Evolutionary conservation across 2,329 filamentous ascomycete species (phyloP).

Genomic region (Aureobasidium sp.): DNA sequence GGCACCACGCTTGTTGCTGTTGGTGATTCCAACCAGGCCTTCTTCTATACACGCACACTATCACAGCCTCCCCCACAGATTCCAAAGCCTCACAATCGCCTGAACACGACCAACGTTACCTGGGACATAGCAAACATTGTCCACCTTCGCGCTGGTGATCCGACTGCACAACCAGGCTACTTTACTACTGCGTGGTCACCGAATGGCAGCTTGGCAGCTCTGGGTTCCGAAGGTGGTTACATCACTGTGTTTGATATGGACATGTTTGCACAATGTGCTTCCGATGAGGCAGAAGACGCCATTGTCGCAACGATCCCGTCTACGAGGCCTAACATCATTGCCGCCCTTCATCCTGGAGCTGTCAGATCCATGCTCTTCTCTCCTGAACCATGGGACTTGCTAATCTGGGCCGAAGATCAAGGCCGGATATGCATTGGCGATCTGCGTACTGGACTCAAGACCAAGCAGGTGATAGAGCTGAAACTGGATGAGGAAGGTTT

Average conservation of each 20-base stretch:
- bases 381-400: conserved; percentile 77
- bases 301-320: conserved; percentile 70
- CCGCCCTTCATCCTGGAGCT: conserved; percentile 50
- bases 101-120: conserved; percentile 25
- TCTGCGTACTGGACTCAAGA: conserved; percentile 55
- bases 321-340: conserved; percentile 51
- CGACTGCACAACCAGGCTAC: conserved; percentile 44
- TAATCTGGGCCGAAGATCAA: conserved; percentile 90
- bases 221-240: conserved; percentile 71
- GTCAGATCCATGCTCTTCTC: conserved; percentile 89
- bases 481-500: conserved; percentile 48
- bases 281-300: conserved; percentile 37
- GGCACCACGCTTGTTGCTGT: conserved; percentile 72
- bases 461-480: conserved; percentile 60
- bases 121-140: conserved; percentile 36
- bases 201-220: conserved; percentile 60
- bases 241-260: conserved; percentile 65
- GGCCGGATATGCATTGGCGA: conserved; percentile 67
- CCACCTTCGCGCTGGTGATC: conserved; percentile 31
- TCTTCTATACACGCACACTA: conserved; percentile 59
- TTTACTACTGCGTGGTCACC: conserved; percentile 72
- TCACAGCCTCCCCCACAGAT: conserved; percentile 26
- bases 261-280: conserved; percentile 23
- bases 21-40: conserved; percentile 77
- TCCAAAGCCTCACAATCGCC: conserved; percentile 29